Base-by-base conservation (phyloP, 805 yeast genomes). In the Saccharomycopsis vini region DNA sequence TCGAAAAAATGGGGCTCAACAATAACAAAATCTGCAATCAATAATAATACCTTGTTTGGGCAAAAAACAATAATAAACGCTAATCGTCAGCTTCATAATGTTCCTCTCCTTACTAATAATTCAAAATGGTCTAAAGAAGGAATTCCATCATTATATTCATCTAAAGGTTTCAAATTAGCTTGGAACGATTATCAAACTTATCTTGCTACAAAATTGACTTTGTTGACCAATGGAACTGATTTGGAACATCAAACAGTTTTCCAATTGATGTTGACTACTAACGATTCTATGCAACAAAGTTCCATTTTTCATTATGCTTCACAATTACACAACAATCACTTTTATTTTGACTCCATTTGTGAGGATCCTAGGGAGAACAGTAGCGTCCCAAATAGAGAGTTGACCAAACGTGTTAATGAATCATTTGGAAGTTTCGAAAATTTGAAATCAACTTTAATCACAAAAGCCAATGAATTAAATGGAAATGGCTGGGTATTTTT, bases 301-400 rank as follows among this genome's bases (percentile, higher is more conserved):
- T 74, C 75, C 44, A 62, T 75, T n/a, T 89, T 81, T 70, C 92
- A 89, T 63, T 76, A 72, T 56, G 97, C 97, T 2, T 84, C 95
- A 3, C 95, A 84, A 59, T 79, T 88, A 2, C 90, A 84, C 66
- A 89, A 88, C 64, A 92, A 92, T 66, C 98, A 48, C 31, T 71
- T 92, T 40, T 87, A 83, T 55, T 79, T 88, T 56, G 77, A 81
- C 60, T 83, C 82, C 56, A 64, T 80, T 40, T 47, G 52, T 5
- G 45, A 58, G 7, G 50, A 44, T 23, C 47, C 53, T 16, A 54
- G 47, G 42, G 44, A 37, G 50, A 46, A 52, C 19, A 44, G 40
- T 5, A 55, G 61, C 12, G 52, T 56, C 43, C 67, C 74, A 44
- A 62, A 67, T 18, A 61, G 67, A 52, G 44, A 55, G 4, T 58